Base-by-base conservation (phyloP, 129 eudicot genomes). In the Flaveria robusta region DNA sequence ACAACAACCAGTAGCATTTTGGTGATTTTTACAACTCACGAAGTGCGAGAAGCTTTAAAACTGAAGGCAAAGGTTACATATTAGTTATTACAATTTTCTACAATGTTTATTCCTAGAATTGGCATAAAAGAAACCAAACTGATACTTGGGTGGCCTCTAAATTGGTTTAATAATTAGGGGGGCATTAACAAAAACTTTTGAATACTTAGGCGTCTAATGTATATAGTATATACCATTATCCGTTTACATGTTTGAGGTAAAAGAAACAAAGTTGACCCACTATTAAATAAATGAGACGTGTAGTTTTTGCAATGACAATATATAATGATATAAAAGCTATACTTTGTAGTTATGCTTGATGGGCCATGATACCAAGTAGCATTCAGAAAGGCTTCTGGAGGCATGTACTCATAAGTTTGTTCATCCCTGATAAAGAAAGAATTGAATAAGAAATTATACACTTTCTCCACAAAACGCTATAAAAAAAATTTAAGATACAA, bases 331-430 rank as follows among this genome's bases (percentile, higher is more conserved):
- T 14, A 49, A 76, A 59, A 65, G 24, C 66, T 93, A 16, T 87
- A 94, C 98, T 94, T 91, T 51, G 85, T 49, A 22, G 84, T 86
- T 72, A 82, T 80, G 76, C 77, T 83, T 77, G 87, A 72, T 23
- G 91, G 87, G 45, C 89, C 96, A 64, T 71, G 89, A 83, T 85
- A 84, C 98, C 98, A 94, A 73, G 93, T 94, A 58, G 82, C 85
- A 76, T 94, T 94, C 37, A 94, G 82, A 79, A 88, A 83, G 74
- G 98, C 97, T 85, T 94, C 98, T n/a, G 98, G 98, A 54, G 98
- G 96, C 86, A 92, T 88, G 83, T 94, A 94, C 87, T 84, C 97
- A 9, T 87, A 88, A 47, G 98, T 94, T 78, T 94, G 97, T 85
- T 94, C 98, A 77, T 89, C 88, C 85, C 98, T 93, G 81, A 58